Evolutionary conservation across 768 basidiomycete species (phyloP), one percentile per base, ranked within the genome.

Genomic region (Lentinus brumalis): DNA sequence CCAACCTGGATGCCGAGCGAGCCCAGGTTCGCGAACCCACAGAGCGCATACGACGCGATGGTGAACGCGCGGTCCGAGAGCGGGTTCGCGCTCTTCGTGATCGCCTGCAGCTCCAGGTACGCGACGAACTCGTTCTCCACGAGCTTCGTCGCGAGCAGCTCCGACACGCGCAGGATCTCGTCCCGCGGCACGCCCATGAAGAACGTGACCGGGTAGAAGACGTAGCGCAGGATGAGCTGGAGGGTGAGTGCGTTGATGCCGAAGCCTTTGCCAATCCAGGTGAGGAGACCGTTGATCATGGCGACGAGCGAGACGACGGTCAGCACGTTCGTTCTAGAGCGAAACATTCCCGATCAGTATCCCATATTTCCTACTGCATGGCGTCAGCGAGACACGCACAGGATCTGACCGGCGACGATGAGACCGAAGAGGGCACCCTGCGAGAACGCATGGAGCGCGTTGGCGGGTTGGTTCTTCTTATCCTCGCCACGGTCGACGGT

Each of bases 1-100:
- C 89, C 89, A 61, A 91, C 84, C 73, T 94, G 91, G 66, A 96
- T 93, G 69, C 94, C 94, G 29, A 94, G 78, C 7, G 91, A 91
- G 57, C 89, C 86, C 47, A 93, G 78, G 72, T 96, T 96, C 60
- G 92, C 92, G 69, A 96, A 96, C 10, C 95, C 95, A 73, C 93
- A 95, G 15, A 96, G 86, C 15, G 89, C 88, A 72, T 95, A 96
- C 38, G 89, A 86, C 14, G 89, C 86, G 66, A 96, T 94, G 54
- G 88, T 89, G 75, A 80, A 94, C 21, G 86, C 91, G 58, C 90
- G 91, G 32, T 75, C 79, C 21, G 86, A 86, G 53, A 94, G 82
- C 3, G 89, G 83, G 52, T 79, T 74, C 26, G 76, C 72, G 60
- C 73, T 69, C 8, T 42, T 35, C 77, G 78, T 78, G 45, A 86